Conservation (phyloP, 106 monocot genomes). For the Apostasia shenzhenica region DNA sequence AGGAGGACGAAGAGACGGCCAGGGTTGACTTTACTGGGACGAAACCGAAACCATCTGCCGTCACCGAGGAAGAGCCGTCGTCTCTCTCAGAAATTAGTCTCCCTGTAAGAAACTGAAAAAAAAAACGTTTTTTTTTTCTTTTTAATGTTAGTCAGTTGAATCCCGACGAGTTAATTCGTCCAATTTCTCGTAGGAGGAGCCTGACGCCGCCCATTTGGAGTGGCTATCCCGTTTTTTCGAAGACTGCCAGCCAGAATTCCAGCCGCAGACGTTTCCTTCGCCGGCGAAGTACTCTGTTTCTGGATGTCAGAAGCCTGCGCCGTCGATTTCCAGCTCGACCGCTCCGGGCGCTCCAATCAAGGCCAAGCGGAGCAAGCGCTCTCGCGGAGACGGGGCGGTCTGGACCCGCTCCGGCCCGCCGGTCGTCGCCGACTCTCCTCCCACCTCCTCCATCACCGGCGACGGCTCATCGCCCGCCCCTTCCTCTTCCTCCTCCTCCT, state of each 20-base stretch:
- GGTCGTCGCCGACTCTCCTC: not conserved
- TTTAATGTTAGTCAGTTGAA: no score
- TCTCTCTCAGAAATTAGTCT: conserved; percentile 31
- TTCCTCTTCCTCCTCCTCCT: conserved; percentile 15
- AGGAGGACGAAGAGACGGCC: not conserved
- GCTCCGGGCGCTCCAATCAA: conserved; percentile 26
- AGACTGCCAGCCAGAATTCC: conserved; percentile 51
- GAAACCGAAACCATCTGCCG: conserved; percentile 8
- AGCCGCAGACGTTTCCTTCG: conserved; percentile 8
- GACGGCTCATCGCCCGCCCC: conserved; percentile 9
- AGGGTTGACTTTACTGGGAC: not conserved
- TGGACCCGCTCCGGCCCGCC: conserved; percentile 19
- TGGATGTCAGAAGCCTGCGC: not conserved
- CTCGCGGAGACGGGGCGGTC: conserved; percentile 18
- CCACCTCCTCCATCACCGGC: conserved; percentile 13
- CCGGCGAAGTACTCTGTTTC: conserved; percentile 7
- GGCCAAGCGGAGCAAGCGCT: conserved; percentile 63
- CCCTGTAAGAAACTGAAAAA: conserved; percentile 27
- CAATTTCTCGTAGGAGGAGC: conserved; percentile 21
- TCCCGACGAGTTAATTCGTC: not conserved
- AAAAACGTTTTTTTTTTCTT: not conserved
- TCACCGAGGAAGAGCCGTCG: conserved; percentile 13
- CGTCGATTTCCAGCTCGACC: not conserved
- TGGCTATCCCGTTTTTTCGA: conserved; percentile 73
- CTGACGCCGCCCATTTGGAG: conserved; percentile 62